Evolutionary conservation across 176 grass and related monocot species (phyloP), one percentile per base, ranked within the genome.

Genomic region (Cymbopogon citratus): DNA sequence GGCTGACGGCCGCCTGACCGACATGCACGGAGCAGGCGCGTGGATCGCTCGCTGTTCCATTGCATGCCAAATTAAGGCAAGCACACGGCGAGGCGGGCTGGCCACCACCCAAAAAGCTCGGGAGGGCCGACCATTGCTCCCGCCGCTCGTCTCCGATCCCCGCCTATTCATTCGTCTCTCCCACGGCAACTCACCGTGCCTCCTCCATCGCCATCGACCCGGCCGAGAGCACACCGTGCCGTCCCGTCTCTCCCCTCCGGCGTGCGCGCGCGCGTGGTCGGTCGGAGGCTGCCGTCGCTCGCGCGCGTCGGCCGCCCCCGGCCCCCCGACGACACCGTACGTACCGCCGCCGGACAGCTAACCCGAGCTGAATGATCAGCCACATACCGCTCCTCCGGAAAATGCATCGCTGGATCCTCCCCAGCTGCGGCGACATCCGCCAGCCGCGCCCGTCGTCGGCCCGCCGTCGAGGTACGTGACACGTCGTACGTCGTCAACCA

Each of bases 371-470:
- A 43, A 73, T 73, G 33, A 59, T 39, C 35, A 19, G 6, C 35
- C n/a, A 19, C 4, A 0, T 10, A 18, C 18, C 63, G 1, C 19
- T 65, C 33, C 10, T 46, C 18, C 71, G 52, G 3, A 82, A n/a
- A 15, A 90, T 90, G 84, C 84, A 83, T 21, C 79, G 88, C 0
- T 90, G 88, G 88, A 38, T 90, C 88, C 67, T 90, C 39, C 31
- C 68, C 12, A 79, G 62, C 84, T 90, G 88, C 84, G 84, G 74
- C 74, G 88, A 86, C 84, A 68, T 86, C 46, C 84, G 71, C 21
- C 31, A 45, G 69, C 13, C 59, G 23, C 56, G 77, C 0, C 64
- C 16, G 5, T 21, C 49, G 49, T 59, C 29, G 0, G 44, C 16
- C 44, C 83, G 84, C 79, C 84, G 74, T 15, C 88, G 84, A 86